Evolutionary conservation across 805 yeast species (phyloP).

Genomic region (Wickerhamiella kurtzmanii): DNA sequence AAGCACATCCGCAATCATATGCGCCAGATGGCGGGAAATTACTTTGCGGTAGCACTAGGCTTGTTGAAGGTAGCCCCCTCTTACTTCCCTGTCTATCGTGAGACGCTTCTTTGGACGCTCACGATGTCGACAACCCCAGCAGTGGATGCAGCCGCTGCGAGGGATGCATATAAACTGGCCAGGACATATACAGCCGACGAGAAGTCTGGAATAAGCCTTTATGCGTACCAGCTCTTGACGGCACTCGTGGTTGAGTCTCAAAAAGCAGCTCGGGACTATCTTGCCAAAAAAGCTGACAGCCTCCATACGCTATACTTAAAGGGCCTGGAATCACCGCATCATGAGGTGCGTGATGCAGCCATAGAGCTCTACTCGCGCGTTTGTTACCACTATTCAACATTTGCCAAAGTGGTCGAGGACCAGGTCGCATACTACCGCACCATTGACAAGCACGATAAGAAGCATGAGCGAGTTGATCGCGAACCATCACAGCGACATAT

Average conservation of each 20-base stretch:
- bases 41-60: slow-evolving; percentile 14
- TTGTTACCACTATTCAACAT: background rate
- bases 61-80: slow-evolving; percentile 10
- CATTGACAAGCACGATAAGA: background rate
- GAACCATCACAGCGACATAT: background rate
- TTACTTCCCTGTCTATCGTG: slow-evolving; percentile 10
- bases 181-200: slow-evolving; percentile 17
- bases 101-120: slow-evolving; percentile 16
- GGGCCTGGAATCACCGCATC: slow-evolving; percentile 17
- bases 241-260: slow-evolving; percentile 11
- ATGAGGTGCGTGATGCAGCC: slow-evolving; percentile 21
- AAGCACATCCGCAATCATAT: slow-evolving; percentile 6
- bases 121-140: slow-evolving; percentile 13
- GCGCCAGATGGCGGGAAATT: slow-evolving; percentile 15
- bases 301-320: slow-evolving; percentile 17
- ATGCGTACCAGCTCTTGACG: slow-evolving; percentile 21
- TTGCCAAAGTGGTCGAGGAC: slow-evolving; percentile 3
- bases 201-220: slow-evolving; percentile 11
- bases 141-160: slow-evolving; percentile 23
- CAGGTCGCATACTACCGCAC: slow-evolving; percentile 1
- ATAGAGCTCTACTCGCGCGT: slow-evolving; percentile 21
- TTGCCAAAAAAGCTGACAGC: slow-evolving; percentile 17
- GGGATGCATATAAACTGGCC: slow-evolving; percentile 25
- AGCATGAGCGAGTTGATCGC: background rate
- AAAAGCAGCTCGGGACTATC: slow-evolving; percentile 5